Evolutionary conservation across 2,329 filamentous ascomycete genomes (phyloP).

Genomic region (Fonsecaea monophora): DNA sequence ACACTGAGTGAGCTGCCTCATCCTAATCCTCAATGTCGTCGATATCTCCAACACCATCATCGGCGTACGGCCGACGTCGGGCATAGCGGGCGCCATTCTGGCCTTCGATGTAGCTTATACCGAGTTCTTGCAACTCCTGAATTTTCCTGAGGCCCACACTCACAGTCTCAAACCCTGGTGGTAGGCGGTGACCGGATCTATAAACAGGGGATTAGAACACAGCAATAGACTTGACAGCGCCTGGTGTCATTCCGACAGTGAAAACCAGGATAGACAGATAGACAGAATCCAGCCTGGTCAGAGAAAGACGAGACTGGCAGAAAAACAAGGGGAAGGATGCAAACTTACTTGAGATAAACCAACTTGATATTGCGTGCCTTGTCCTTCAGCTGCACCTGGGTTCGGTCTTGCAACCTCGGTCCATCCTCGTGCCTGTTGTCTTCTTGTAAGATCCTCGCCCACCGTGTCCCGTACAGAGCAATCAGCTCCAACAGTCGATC

Average conservation of each 20-base stretch:
- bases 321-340: not conserved
- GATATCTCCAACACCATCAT: not conserved
- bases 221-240: not conserved
- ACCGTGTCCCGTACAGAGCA: conserved; percentile 53
- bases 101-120: conserved; percentile 30
- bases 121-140: conserved; percentile 24
- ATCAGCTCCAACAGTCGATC: conserved; percentile 59
- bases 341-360: conserved; percentile 47
- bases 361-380: conserved; percentile 62
- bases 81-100: conserved; percentile 6
- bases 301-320: not conserved
- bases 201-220: not conserved
- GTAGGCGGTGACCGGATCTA: conserved; percentile 30
- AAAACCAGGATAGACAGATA: not conserved
- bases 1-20: not conserved
- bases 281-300: not conserved
- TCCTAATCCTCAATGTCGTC: not conserved
- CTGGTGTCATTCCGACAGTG: not conserved
- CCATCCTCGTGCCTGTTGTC: conserved; percentile 43
- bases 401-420: conserved; percentile 48
- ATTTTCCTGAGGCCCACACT: conserved; percentile 31
- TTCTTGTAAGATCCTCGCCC: conserved; percentile 53
- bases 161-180: conserved; percentile 33
- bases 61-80: not conserved
- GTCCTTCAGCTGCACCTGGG: conserved; percentile 63